Evolutionary conservation across 176 grass and related monocot species (phyloP), one percentile per base, ranked within the genome.

Genomic region (Poa annua): DNA sequence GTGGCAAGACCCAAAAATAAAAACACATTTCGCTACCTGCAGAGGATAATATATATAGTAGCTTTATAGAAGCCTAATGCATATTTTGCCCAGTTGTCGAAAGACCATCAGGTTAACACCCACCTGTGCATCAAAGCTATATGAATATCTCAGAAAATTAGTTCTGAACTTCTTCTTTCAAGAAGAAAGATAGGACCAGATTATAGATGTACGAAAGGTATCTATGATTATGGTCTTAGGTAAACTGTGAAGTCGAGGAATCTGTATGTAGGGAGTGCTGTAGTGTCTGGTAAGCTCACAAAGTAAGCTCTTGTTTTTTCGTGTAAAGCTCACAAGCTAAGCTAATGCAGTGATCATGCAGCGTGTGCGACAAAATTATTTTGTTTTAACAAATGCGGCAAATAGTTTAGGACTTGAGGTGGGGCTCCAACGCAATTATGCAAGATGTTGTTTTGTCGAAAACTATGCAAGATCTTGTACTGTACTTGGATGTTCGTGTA

Each of bases 81-180:
- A 81, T 88, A 91, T 86, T 69, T 86, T 83, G 17, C 86, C 92
- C 49, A 91, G 44, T 81, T 90, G 92, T 67, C 91, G 92, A 86
- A 91, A 88, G 34, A 94, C 63, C 88, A 88, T 91, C 47, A 94
- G 86, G 19, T 83, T 64, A 57, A 86, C 75, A 45, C 85, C 89
- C 57, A 95, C 86, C 90, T 95, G 57, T 48, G 51, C 35, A 76
- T 71, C 45, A 44, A 81, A 85, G 20, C 65, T 75, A 38, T 57
- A 84, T 13, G 20, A 74, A 48, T 79, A 84, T 39, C 35, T 36
- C 35, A 4, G 35, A 36, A 36, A 1, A 36, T 36, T 36, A 36
- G 35, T 36, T 36, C 35, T 36, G 35, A 36, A 24, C 47, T 50
- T 80, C 21, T 84, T 84, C 11, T 47, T 44, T 88, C 26, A 50